Base-by-base conservation (phyloP, 2,329 filamentous ascomycete species). In the Aspergillus carbonarius region DNA sequence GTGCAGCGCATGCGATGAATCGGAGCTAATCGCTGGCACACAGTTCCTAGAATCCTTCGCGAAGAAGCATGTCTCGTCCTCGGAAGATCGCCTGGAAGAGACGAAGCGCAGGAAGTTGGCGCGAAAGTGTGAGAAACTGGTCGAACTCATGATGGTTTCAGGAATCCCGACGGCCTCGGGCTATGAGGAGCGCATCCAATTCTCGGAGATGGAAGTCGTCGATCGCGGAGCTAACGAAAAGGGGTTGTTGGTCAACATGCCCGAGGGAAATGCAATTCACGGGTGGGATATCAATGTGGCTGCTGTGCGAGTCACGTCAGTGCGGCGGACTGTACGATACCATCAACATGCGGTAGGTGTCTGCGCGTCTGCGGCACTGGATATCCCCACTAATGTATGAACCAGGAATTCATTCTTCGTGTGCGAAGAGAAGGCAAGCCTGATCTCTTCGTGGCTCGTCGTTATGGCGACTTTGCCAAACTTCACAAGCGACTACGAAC, bases 101-200 rank as follows among this genome's bases (percentile, higher is more conserved):
- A 98, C 95, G 9, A 99, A 99, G 80, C 86, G 95, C 59, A 85
- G 88, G 64, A 99, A 99, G 76, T 79, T 99, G 64, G 93, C 95
- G 3, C 82, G 88, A 68, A 99, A 99, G 83, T 92, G 91, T 49
- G 89, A 95, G 74, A 99, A 99, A 79, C 80, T 99, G 58, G 91
- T 99, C 10, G 95, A 99, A 81, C 82, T 99, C 61, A 99, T 99
- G 95, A 97, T 99, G 92, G 95, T 99, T 8, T 98, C 93, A 7
- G 95, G 95, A 37, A 89, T 99, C 58, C 91, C 91, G 34, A 99
- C 95, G 1, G 92, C 95, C 4, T 97, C 93, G 4, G 95, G 95
- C 2, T 99, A 98, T 73, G 95, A 99, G 76, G 95, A 99, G 80
- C 87, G 95, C 58, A 97, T 99, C 71, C 87, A 92, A 52, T 99